A percentile compares a stretch with the other conserved stretches of the same genome.
Evolutionary conservation across 768 basidiomycete genomes (phyloP).

Genomic region (Kondoa malvinella): DNA sequence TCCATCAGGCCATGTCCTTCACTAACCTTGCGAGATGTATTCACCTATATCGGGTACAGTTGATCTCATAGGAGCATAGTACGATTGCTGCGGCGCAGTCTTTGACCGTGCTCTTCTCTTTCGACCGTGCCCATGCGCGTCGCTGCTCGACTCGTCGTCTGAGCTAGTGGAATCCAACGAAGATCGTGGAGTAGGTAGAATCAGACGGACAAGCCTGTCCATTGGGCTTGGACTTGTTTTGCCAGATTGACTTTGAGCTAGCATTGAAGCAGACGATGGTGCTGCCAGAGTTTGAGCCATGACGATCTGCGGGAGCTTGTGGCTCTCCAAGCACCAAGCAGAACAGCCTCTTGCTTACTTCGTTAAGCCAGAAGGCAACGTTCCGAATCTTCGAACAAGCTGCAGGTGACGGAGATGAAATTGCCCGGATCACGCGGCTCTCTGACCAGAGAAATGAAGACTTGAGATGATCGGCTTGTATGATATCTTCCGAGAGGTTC

Average conservation of each 20-base stretch:
- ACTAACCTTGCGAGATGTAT: neutral
- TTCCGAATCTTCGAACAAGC: too few relatives aligned
- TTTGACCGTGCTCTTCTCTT: neutral
- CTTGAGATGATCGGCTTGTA: too few relatives aligned
- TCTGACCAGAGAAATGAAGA: too few relatives aligned
- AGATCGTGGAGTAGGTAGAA: neutral
- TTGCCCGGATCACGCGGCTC: too few relatives aligned
- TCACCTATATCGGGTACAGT: neutral
- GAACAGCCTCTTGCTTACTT: too few relatives aligned
- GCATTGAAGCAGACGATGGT: neutral
- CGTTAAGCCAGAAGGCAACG: too few relatives aligned
- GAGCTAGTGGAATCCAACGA: neutral
- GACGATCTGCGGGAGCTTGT: neutral
- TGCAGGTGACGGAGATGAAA: too few relatives aligned
- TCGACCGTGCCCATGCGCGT: neutral
- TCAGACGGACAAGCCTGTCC: neutral
- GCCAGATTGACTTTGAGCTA: neutral
- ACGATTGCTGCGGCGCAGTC: neutral
- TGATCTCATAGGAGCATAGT: neutral
- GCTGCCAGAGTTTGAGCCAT: too few relatives aligned
- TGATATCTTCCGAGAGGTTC: too few relatives aligned
- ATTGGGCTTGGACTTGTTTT: neutral
- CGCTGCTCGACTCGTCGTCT: neutral
- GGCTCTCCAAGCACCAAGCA: too few relatives aligned
- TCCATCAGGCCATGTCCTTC: too few relatives aligned